These are phyloP conservation scores for Podospora australis DNA, from an alignment of 495 filamentous ascomycete species.

Conservation along the genomic window DNA sequence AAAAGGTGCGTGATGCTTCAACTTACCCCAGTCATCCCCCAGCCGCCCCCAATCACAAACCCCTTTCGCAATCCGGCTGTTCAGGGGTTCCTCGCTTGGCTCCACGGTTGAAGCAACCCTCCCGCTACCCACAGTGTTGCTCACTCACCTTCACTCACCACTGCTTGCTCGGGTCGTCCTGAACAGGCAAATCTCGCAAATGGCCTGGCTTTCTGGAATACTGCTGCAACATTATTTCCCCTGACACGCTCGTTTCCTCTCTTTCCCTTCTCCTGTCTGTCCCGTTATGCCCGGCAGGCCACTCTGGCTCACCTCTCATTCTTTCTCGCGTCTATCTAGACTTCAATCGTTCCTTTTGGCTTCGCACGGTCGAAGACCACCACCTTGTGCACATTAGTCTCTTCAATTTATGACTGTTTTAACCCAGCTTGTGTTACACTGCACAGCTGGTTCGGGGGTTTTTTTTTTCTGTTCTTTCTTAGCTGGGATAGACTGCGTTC, in stretches of 20 bases:
- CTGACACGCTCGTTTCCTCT: slow-evolving; percentile 6
- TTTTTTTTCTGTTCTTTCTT: slow-evolving; percentile 18
- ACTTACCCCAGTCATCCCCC: not conserved
- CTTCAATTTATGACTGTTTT: slow-evolving; percentile 19
- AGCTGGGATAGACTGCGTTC: slow-evolving; percentile 22
- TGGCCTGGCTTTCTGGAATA: slow-evolving; percentile 11
- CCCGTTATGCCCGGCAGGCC: slow-evolving; percentile 10
- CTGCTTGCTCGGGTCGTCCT: slow-evolving; percentile 17
- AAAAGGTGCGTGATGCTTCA: slow-evolving; percentile 32
- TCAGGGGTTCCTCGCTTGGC: slow-evolving; percentile 24
- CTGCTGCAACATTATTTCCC: slow-evolving; percentile 9
- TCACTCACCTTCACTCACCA: no score
- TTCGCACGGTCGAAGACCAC: slow-evolving; percentile 16
- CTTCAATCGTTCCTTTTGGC: slow-evolving; percentile 10
- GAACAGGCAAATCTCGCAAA: slow-evolving; percentile 25
- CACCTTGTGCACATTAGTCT: slow-evolving; percentile 10
- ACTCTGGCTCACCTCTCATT: slow-evolving; percentile 19
- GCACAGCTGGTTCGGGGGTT: slow-evolving; percentile 9
- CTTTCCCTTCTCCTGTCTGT: slow-evolving; percentile 14
- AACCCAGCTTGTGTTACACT: slow-evolving; percentile 18
- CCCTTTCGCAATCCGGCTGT: slow-evolving; percentile 28
- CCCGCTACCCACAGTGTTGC: slow-evolving; percentile 9
- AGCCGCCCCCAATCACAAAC: slow-evolving; percentile 11
- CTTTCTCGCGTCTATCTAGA: slow-evolving; percentile 6
- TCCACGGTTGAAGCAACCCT: slow-evolving; percentile 19